Base-by-base conservation (phyloP, 2,329 filamentous ascomycete species). In the Ceratocystis papillata region DNA sequence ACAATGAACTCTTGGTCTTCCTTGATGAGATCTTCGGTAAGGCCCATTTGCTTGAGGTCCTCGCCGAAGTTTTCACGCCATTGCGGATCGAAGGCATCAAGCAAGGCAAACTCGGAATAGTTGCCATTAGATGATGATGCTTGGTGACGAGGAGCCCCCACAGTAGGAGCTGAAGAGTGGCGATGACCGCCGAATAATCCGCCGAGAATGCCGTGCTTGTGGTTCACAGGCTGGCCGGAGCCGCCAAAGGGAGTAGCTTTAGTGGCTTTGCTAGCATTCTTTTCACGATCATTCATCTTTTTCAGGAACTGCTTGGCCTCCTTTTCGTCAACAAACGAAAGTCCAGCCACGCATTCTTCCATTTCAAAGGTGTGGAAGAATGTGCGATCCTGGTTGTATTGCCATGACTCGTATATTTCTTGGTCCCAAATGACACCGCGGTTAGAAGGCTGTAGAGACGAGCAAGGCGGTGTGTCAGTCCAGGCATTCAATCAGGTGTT, bases 331-430 rank as follows among this genome's bases (percentile, higher is more conserved):
- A 88, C 86, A 73, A 99, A 99, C 28, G 90, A 96, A 68, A 99
- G 78, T 0, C 87, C 94, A 5, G 91, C 94, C 68, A 95, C 79
- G 72, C 91, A 97, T 69, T 95, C 86, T 76, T 97, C 92, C 66
- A 96, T 83, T 78, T 99, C 94, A 74, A 99, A 99, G 5, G 90
- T 91, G 77, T 97, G 92, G 77, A 99, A 99, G 78, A 96, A 99
- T 68, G 90, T 93, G 69, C 94, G 87, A 75, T 99, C 94, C 74
- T 96, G 93, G 77, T 96, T 96, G 80, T 97, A 99, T 69, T 82
- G 81, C 81, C 96, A 97, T 63, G 86, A 86, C 71, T 99, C 93
- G 78, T 96, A 99, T 72, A 99, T 90, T 77, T 99, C 94, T 78
- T 97, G 93, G 73, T 96, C 92, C 90, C 90, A 96, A 72, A 96